phyloP scores from a whole-genome alignment of 371 early-diverging fungal species.

The Polyrhizophydium stewartii region DNA sequence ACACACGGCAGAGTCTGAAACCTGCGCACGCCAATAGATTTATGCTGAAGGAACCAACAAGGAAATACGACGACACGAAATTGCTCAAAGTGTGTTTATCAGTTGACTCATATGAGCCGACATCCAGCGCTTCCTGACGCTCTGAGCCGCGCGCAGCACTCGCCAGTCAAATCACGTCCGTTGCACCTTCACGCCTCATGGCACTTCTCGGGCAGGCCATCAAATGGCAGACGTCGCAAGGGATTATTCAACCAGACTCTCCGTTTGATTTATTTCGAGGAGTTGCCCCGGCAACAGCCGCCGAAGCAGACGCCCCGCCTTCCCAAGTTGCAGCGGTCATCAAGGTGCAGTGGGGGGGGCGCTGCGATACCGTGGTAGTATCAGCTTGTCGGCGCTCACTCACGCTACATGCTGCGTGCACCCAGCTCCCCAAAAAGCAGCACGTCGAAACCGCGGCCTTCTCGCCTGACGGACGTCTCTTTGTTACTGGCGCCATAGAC shows the following conservation, averaged over 20 bases:
- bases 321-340: constrained; percentile 61
- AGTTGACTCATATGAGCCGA: not conserved
- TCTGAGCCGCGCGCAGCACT: constrained; percentile 32
- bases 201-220: constrained; percentile 76
- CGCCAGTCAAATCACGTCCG: constrained; percentile 66
- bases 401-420: not conserved
- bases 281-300: constrained; percentile 48
- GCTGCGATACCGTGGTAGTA: too few species aligned
- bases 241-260: constrained; percentile 59
- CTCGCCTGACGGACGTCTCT: constrained; percentile 73
- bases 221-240: constrained; percentile 84
- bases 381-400: too few species aligned
- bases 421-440: constrained; percentile 80
- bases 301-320: constrained; percentile 70
- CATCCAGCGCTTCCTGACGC: not conserved
- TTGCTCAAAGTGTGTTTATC: constrained; percentile 62
- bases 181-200: constrained; percentile 72
- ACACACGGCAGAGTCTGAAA: too few species aligned
- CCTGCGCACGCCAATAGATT: too few species aligned
- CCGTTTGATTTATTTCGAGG: constrained; percentile 76
- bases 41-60: constrained; percentile 41
- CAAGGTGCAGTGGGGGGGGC: too few species aligned
- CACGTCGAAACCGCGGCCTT: constrained; percentile 74
- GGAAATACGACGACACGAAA: constrained; percentile 64
- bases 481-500: constrained; percentile 87